These are phyloP conservation scores for Dactylorhiza incarnata DNA, from an alignment of 106 monocot species.

Conservation along the genomic window DNA sequence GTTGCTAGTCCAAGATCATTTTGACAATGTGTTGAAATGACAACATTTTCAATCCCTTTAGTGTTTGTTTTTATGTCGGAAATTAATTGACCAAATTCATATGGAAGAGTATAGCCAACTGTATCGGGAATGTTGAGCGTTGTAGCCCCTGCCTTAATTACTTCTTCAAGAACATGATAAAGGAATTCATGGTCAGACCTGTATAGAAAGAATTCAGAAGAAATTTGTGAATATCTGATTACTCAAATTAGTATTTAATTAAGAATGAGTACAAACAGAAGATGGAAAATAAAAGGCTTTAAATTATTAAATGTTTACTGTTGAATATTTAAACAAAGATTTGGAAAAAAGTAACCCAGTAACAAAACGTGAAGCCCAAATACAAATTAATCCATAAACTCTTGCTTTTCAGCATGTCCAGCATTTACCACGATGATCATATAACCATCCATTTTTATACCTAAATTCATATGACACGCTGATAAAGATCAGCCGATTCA, in stretches of 20 bases:
- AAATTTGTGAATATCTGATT: neutral
- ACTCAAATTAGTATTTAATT: neutral
- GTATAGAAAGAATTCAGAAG: conserved; percentile 7
- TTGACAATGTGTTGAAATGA: conserved; percentile 98
- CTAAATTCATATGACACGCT: too few relatives aligned
- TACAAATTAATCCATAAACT: neutral
- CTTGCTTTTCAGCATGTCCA: too few relatives aligned
- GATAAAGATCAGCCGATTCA: too few relatives aligned
- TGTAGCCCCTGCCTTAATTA: conserved; percentile 92
- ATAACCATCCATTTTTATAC: neutral
- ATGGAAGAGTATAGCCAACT: conserved; percentile 82
- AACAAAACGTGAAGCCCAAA: neutral
- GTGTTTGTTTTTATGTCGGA: conserved; percentile 78
- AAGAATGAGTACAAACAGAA: neutral
- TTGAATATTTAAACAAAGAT: neutral
- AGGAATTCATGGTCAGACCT: conserved; percentile 85
- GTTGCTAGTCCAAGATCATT: conserved; percentile 94
- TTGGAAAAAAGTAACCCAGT: too few relatives aligned
- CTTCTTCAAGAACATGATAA: conserved; percentile 79
- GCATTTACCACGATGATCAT: neutral
- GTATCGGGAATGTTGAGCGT: conserved; percentile 94
- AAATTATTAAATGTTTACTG: neutral
- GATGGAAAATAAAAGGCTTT: neutral
- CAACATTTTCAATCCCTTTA: conserved; percentile 73
- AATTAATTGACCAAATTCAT: conserved; percentile 75